These are phyloP conservation scores for Leccinum griseonigrum DNA, from an alignment of 1,284 basidiomycete genomes.

Conservation along the genomic window DNA sequence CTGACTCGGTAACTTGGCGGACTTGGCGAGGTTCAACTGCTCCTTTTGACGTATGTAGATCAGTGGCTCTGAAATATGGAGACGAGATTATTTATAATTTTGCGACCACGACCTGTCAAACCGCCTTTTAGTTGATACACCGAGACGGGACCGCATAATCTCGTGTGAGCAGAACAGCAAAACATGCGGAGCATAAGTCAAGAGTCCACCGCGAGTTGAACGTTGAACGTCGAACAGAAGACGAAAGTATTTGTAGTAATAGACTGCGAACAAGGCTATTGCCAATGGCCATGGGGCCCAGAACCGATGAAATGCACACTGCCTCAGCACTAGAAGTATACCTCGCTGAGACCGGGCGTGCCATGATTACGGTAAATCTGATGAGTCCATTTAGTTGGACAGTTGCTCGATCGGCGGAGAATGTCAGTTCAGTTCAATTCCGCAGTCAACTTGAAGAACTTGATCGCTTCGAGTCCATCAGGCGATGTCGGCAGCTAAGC, in stretches of 20 bases:
- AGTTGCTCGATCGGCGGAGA: slow-evolving; percentile 19
- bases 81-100: neutral
- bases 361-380: neutral
- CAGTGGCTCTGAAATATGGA: neutral
- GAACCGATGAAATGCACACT: neutral
- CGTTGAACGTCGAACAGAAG: neutral
- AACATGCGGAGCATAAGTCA: neutral
- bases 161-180: neutral
- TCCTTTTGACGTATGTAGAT: neutral
- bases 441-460: neutral
- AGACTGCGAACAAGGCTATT: neutral
- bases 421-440: neutral
- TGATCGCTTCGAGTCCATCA: slow-evolving; percentile 9
- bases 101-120: neutral
- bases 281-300: neutral
- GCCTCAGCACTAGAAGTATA: slow-evolving; percentile 2
- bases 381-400: neutral
- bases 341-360: neutral
- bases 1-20: neutral
- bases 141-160: slow-evolving; percentile 15
- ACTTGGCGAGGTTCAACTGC: neutral
- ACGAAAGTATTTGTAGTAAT: neutral
- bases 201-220: neutral
- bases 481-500: neutral
- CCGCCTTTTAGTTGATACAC: slow-evolving; percentile 8